These are phyloP conservation scores for Linnemannia elongata DNA, from an alignment of 192 early-diverging fungal genomes.

Conservation along the genomic window DNA sequence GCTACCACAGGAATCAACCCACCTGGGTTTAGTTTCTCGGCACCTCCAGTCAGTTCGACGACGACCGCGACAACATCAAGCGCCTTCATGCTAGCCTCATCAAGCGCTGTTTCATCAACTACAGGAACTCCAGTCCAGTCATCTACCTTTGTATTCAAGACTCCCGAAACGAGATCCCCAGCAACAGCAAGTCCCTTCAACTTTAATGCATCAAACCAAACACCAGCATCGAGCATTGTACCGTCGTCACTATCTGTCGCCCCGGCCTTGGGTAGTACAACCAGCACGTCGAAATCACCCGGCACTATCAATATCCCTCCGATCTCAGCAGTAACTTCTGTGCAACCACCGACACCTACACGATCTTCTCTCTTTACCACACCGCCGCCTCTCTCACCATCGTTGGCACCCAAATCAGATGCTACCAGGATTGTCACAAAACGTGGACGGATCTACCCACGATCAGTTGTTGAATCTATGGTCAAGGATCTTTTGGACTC, in stretches of 20 bases:
- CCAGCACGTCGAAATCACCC: not conserved
- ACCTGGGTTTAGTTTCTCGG: not conserved
- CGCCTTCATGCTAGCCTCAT: not conserved
- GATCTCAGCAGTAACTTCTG: not conserved
- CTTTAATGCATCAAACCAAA: not conserved
- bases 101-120: not conserved
- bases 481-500: slow-evolving; percentile 18
- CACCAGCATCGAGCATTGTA: not conserved
- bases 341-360: not conserved
- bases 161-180: not conserved
- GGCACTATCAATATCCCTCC: not conserved
- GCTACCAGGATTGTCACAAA: slow-evolving; percentile 23
- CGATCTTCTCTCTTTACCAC: not conserved
- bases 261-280: not conserved
- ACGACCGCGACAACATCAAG: not conserved
- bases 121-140: not conserved
- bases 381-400: not conserved
- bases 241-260: not conserved
- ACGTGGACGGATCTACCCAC: slow-evolving; percentile 33
- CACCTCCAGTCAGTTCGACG: not conserved
- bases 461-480: slow-evolving; percentile 27
- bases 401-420: slow-evolving; percentile 30
- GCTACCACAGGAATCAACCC: not conserved
- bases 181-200: slow-evolving; percentile 5
- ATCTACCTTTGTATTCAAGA: not conserved